phyloP scores from a whole-genome alignment of 768 basidiomycete species.

The Naganishia vishniacii region DNA sequence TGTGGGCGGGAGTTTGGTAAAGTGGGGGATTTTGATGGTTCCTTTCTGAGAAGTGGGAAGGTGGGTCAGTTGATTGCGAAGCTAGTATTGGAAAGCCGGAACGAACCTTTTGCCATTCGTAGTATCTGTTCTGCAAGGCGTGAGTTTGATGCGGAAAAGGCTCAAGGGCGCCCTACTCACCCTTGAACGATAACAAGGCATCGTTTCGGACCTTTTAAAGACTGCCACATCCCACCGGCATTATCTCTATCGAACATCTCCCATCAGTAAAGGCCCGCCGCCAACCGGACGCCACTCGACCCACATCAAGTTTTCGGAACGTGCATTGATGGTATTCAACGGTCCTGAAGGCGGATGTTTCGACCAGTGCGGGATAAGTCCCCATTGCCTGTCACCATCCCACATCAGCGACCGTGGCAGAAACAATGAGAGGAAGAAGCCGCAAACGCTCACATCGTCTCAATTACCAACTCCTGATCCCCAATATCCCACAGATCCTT shows the following conservation, averaged over 20 bases:
- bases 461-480: constrained; percentile 55
- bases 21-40: constrained; percentile 72
- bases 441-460: constrained; percentile 69
- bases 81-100: neutral
- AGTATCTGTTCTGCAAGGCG: constrained; percentile 59
- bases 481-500: constrained; percentile 26
- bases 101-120: constrained; percentile 76
- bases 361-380: constrained; percentile 76
- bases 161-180: constrained; percentile 47
- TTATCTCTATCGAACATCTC: constrained; percentile 14
- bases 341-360: constrained; percentile 58
- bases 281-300: constrained; percentile 1
- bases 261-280: too few relatives aligned
- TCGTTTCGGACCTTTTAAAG: constrained; percentile 71
- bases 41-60: constrained; percentile 51
- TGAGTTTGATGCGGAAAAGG: neutral
- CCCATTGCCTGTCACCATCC: constrained; percentile 57
- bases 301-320: constrained; percentile 65
- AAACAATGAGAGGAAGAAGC: neutral
- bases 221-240: constrained; percentile 72
- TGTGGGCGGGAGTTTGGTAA: constrained; percentile 60
- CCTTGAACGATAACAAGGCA: constrained; percentile 81
- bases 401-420: neutral
- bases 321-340: constrained; percentile 83
- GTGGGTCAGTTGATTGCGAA: neutral